phyloP scores from a whole-genome alignment of 176 grass and related monocot species.

The Avena atlantica region DNA sequence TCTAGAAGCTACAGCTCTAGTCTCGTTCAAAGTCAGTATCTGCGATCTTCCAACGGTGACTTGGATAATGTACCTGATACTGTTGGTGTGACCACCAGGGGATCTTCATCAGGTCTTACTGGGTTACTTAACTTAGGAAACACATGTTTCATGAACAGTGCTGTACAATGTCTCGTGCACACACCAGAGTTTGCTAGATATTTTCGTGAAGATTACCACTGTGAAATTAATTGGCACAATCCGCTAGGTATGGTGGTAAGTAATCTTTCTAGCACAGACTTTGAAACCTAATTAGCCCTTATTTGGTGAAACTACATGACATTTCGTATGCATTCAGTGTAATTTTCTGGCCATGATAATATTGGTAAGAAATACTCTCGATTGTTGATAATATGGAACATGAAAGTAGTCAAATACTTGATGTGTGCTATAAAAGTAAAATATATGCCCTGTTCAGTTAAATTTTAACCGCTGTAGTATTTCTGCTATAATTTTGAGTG shows the following conservation, averaged over 20 bases:
- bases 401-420: slow-evolving; percentile 9
- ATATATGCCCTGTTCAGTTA: neutral
- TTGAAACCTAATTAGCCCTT: neutral
- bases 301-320: neutral
- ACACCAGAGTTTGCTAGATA: slow-evolving; percentile 95
- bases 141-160: slow-evolving; percentile 99
- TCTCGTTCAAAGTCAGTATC: slow-evolving; percentile 57
- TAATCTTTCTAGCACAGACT: slow-evolving; percentile 44
- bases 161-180: slow-evolving; percentile 97
- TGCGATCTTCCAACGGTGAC: slow-evolving; percentile 60
- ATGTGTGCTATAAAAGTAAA: slow-evolving; percentile 2
- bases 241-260: slow-evolving; percentile 96
- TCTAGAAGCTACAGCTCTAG: slow-evolving; percentile 69
- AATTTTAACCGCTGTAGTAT: no score
- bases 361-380: neutral
- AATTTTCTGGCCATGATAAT: slow-evolving; percentile 29
- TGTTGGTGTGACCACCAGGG: slow-evolving; percentile 65
- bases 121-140: slow-evolving; percentile 96
- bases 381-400: slow-evolving; percentile 11
- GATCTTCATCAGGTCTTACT: slow-evolving; percentile 75
- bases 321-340: slow-evolving; percentile 15
- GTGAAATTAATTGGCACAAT: slow-evolving; percentile 99
- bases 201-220: slow-evolving; percentile 94
- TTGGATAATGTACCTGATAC: slow-evolving; percentile 67
- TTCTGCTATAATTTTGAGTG: neutral